Base-by-base conservation (phyloP, 2,329 filamentous ascomycete species). In the Claviceps cyperi region DNA sequence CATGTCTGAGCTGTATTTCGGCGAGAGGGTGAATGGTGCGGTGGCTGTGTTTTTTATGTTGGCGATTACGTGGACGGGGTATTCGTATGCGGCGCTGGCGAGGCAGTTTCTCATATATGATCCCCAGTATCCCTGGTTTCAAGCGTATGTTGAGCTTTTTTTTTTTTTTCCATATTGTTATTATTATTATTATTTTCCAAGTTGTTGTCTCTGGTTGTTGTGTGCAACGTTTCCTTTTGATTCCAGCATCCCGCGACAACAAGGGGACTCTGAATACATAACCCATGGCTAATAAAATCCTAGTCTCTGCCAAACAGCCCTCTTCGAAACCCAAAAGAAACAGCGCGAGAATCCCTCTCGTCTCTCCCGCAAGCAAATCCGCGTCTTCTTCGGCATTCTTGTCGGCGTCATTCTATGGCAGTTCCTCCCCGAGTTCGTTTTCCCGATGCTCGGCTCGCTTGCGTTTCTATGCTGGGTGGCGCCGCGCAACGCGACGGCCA, bases 381-480 rank as follows among this genome's bases (percentile, higher is more conserved):
- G 66, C 39, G 66, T 80, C 1, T 81, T 81, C 61, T 80, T 79
- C 61, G 60, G 67, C 9, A 68, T 71, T 0, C 64, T 81, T 0
- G 51, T 72, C 0, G 76, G 67, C 4, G 68, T 80, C 49, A 76
- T 72, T 0, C 54, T 78, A 0, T 82, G 78, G 78, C 77, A 82
- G 51, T 81, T 81, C 52, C 61, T 81, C 0, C 78, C 78, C 0
- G 77, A 81, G 58, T 81, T 71, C 48, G 69, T 74, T 1, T 81
- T 81, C 51, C 77, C 77, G 0, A 75, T 81, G 59, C 66, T 78
- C 1, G 75, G 72, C 7, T 80, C 78, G 0, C 65, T 81, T 7
- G 76, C 78, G 2, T 79, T 81, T 47, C 67, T 81, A 5, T 82
- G 78, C 62, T 81, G 78, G 78, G 76, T 82, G 2, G 77, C 78